Base-by-base conservation (phyloP, 192 early-diverging fungal species). In the Dissophora ornata region DNA sequence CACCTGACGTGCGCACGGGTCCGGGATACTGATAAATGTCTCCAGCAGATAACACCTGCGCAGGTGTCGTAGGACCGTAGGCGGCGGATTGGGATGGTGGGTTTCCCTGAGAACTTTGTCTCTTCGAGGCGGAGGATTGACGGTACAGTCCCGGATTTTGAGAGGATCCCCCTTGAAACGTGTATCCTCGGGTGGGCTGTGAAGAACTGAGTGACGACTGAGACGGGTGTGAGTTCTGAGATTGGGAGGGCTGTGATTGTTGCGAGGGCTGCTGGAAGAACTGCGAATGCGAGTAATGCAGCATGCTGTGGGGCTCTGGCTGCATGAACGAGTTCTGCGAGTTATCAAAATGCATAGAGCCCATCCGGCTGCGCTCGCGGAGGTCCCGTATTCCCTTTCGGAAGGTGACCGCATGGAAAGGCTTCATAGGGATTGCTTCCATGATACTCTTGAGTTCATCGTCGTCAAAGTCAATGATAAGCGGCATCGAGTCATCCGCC, bases 391-490 rank as follows among this genome's bases (percentile, higher is more conserved):
- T 52, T 8, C 74, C 77, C n/a, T 63, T 80, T 52, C 81, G 80
- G 42, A 87, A 84, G 16, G 79, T 79, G n/a, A 79, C 62, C 1
- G 71, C 79, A 74, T 87, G 86, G 53, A 87, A 86, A 21, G 84
- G 84, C 24, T 81, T 70, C 83, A 87, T 84, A 0, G 70, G 62
- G 2, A 87, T 66, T 12, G 71, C 77, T 8, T 70, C 53, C 36
- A 84, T 55, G 22, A 87, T 70, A 57, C 81, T 83, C 58, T 69
- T 80, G 44, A 87, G 49, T 24, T 85, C 86, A n/a, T 74, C 68
- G 6, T 87, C 86, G 36, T 82, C 83, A 62, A 87, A 80, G 4
- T 77, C 71, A 13, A 87, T 42, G 16, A 87, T 68, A 30, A 82
- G 80, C 13, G 71, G 77, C 32, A 87, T 54, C 19, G 81, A 81